phyloP scores from a whole-genome alignment of 805 yeast species.

The Yarrowia porcina region DNA sequence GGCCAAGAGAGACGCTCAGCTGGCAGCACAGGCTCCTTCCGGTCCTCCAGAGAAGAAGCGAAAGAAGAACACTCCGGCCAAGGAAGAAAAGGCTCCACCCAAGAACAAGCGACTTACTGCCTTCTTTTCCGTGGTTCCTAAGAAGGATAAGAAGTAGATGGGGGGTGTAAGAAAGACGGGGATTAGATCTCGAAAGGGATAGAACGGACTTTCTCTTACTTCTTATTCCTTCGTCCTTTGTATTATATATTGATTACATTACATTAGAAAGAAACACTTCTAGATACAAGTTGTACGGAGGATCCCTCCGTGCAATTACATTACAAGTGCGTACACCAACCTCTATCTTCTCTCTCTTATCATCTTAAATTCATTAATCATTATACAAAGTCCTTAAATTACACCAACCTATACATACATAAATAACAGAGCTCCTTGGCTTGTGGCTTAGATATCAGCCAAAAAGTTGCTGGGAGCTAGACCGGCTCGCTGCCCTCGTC shows the following conservation, averaged over 20 bases:
- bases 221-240: too few species aligned
- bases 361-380: neutral
- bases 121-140: conserved; percentile 21
- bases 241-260: neutral
- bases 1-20: neutral
- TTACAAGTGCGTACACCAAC: too few species aligned
- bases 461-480: conserved; percentile 62
- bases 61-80: conserved; percentile 2
- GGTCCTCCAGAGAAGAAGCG: conserved; percentile 3
- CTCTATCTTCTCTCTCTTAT: too few species aligned
- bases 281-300: too few species aligned
- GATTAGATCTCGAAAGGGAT: too few species aligned
- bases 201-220: too few species aligned
- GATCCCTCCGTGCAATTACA: too few species aligned
- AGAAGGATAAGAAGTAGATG: too few species aligned
- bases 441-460: conserved; percentile 28
- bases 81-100: neutral
- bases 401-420: conserved; percentile 23
- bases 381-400: conserved; percentile 8
- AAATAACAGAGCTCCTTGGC: neutral
- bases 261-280: too few species aligned
- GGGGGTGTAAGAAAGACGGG: too few species aligned
- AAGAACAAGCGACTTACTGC: conserved; percentile 18
- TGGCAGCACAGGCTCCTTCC: conserved; percentile 2
- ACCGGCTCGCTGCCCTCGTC: conserved; percentile 44